Evolutionary conservation across 768 basidiomycete genomes (phyloP).

Genomic region (Astraeus odoratus): DNA sequence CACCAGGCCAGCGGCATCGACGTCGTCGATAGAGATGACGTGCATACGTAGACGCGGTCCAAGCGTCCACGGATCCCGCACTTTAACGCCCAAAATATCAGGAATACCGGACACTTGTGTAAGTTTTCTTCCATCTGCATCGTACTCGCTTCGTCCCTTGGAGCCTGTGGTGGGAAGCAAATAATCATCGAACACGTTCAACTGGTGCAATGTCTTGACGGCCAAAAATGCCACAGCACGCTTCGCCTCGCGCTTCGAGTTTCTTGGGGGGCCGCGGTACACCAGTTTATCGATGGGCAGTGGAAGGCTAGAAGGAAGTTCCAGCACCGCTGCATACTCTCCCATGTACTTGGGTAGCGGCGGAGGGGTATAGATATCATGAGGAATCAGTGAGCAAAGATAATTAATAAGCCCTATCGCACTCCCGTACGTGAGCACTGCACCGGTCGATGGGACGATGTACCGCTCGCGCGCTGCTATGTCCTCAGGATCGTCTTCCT

Average conservation of each 20-base stretch:
- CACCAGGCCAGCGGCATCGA: constrained; percentile 52
- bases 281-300: constrained; percentile 46
- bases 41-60: constrained; percentile 58
- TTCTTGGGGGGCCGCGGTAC: constrained; percentile 51
- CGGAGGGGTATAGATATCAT: constrained; percentile 58
- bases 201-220: constrained; percentile 56
- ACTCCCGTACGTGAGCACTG: constrained; percentile 73
- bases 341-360: constrained; percentile 57
- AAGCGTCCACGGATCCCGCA: constrained; percentile 63
- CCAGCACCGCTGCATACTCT: constrained; percentile 50
- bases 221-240: constrained; percentile 78
- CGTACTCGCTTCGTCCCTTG: constrained; percentile 41
- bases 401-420: constrained; percentile 64
- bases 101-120: constrained; percentile 41
- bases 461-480: constrained; percentile 65
- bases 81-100: constrained; percentile 48
- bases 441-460: constrained; percentile 64
- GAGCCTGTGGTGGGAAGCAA: constrained; percentile 63
- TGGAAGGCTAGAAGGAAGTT: constrained; percentile 62
- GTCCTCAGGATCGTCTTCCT: constrained; percentile 48
- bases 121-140: constrained; percentile 44
- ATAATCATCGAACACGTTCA: constrained; percentile 80
- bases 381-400: constrained; percentile 72
- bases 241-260: constrained; percentile 75
- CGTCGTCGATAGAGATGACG: constrained; percentile 44